These are phyloP conservation scores for Discostella pseudostelligera DNA, from an alignment of 108 stramenopile species.

Conservation along the genomic window DNA sequence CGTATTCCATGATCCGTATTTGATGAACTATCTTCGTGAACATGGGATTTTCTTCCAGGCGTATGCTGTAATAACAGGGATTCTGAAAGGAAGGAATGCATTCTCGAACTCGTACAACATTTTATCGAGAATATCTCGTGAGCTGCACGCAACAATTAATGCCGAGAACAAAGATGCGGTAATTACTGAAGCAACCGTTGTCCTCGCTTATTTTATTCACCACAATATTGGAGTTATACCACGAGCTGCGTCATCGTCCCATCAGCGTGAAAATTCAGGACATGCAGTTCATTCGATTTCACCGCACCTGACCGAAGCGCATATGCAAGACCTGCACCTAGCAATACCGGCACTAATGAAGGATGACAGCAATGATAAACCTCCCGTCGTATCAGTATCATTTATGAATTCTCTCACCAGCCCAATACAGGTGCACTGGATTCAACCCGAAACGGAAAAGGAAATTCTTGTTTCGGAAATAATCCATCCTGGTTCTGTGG, in stretches of 20 bases:
- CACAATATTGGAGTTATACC: conserved; percentile 30
- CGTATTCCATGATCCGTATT: conserved; percentile 64
- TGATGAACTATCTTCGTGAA: conserved; percentile 55
- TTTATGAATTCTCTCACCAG: conserved; percentile 53
- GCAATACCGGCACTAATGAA: conserved; percentile 54
- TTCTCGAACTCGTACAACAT: conserved; percentile 38
- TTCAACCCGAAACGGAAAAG: conserved; percentile 47
- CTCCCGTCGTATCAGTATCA: conserved; percentile 36
- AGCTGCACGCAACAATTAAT: conserved; percentile 5
- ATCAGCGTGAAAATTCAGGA: conserved; percentile 44
- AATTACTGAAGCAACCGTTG: conserved; percentile 30
- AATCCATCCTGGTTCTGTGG: conserved; percentile 37
- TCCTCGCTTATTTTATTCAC: conserved; percentile 34
- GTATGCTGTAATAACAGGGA: conserved; percentile 72
- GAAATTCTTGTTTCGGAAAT: conserved; percentile 32
- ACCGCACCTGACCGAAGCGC: conserved; percentile 25
- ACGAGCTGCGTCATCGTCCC: conserved; percentile 26
- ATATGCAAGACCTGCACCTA: conserved; percentile 27
- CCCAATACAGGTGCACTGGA: conserved; percentile 49
- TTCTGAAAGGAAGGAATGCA: conserved; percentile 22
- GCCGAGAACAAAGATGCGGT: not conserved
- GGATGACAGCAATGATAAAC: conserved; percentile 34
- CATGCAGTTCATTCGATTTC: conserved; percentile 46
- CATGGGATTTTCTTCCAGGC: conserved; percentile 62
- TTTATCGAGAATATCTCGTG: conserved; percentile 18